These are phyloP conservation scores for Protea cynaroides DNA, from an alignment of 164 flowering plant genomes.

Conservation along the genomic window DNA sequence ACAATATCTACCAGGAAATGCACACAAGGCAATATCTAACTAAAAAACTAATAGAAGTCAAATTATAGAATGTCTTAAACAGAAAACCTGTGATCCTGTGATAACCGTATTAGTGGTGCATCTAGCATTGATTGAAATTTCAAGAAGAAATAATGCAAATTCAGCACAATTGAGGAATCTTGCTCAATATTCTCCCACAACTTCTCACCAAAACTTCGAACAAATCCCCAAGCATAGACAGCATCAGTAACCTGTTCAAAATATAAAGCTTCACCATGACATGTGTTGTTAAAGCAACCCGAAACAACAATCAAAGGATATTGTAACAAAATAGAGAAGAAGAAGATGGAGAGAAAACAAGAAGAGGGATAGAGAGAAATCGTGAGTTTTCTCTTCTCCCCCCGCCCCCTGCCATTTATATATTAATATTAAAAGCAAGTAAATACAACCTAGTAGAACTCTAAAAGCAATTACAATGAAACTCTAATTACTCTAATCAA, in stretches of 20 bases:
- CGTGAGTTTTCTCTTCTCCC: too few relatives aligned
- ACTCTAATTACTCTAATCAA: too few relatives aligned
- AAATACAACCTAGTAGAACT: too few relatives aligned
- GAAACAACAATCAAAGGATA: too few relatives aligned
- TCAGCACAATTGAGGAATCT: conserved; percentile 20
- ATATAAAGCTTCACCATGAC: conserved; percentile 2
- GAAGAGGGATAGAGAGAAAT: too few relatives aligned
- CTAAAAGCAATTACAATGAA: too few relatives aligned
- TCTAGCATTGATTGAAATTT: conserved; percentile 20
- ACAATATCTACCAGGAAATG: too few relatives aligned
- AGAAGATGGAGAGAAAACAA: too few relatives aligned
- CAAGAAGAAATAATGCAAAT: conserved; percentile 19
- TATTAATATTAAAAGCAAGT: too few relatives aligned
- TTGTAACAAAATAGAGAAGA: too few relatives aligned
- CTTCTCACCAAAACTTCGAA: conserved; percentile 7
- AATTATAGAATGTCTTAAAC: background rate
- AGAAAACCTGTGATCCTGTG: conserved; percentile 21
- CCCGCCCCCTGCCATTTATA: too few relatives aligned
- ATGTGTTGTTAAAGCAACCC: background rate
- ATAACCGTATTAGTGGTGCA: conserved; percentile 16
- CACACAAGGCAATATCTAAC: too few relatives aligned
- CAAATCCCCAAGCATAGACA: conserved; percentile 20
- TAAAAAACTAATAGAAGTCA: background rate
- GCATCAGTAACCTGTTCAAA: conserved; percentile 16
- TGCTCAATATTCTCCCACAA: conserved; percentile 18